Conservation (phyloP, 495 filamentous ascomycete species). For the Neurospora sp. region DNA sequence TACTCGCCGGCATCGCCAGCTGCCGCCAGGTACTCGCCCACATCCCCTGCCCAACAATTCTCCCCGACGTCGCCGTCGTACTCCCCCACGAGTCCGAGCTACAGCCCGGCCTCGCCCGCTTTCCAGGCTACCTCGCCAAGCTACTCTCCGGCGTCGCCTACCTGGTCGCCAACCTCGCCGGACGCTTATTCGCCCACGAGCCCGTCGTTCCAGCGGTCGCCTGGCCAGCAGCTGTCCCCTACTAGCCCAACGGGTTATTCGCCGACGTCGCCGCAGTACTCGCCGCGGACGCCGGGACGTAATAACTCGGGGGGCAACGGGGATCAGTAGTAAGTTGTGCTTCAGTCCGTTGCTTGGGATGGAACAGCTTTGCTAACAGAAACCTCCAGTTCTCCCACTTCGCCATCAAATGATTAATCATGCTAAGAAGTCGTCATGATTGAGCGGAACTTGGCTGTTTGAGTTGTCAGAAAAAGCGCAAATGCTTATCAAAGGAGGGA, state of each 20-base stretch:
- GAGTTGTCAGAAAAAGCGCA: background rate
- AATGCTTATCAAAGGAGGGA: background rate
- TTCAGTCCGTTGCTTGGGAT: background rate
- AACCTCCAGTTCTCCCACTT: slow-evolving; percentile 20
- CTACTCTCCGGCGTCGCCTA: slow-evolving; percentile 68
- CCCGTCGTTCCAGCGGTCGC: slow-evolving; percentile 55
- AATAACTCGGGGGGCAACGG: slow-evolving; percentile 19
- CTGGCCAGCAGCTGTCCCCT: slow-evolving; percentile 40
- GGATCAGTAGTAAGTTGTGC: slow-evolving; percentile 25
- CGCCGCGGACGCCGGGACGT: slow-evolving; percentile 31
- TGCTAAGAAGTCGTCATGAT: background rate
- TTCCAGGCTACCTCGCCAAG: slow-evolving; percentile 47
- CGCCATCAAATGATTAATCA: slow-evolving; percentile 23
- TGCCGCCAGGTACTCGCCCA: slow-evolving; percentile 50
- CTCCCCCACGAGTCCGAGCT: slow-evolving; percentile 47
- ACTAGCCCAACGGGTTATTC: slow-evolving; percentile 42
- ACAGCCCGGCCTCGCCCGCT: slow-evolving; percentile 57
- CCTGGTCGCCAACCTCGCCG: slow-evolving; percentile 57
- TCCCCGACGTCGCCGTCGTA: slow-evolving; percentile 63
- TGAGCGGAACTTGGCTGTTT: background rate
- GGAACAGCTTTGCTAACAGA: background rate
- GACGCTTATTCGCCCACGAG: slow-evolving; percentile 69
- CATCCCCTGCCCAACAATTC: slow-evolving; percentile 42
- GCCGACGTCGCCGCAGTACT: slow-evolving; percentile 38
- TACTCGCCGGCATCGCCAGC: slow-evolving; percentile 66